Base-by-base conservation (phyloP, 164 flowering plant genomes). In the Brasenia schreberi region DNA sequence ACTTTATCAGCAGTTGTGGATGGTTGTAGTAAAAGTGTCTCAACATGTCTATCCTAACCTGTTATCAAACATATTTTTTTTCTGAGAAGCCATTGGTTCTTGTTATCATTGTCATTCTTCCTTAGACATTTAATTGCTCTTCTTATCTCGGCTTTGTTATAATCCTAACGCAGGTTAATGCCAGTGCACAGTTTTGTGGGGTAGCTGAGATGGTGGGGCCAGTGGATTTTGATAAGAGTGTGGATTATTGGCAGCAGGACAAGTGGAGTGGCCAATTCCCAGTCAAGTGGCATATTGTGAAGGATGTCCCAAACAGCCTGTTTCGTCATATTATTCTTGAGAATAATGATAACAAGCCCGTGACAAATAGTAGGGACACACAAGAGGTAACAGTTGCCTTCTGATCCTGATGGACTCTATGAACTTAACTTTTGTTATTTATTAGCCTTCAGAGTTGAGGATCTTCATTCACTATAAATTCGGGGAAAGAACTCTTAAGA, bases 211-310 rank as follows among this genome's bases (percentile, higher is more conserved):
- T 93, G 98, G 72, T 83, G 67, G 97, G 98, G 63, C 88, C 88
- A 23, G 95, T 93, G 23, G 97, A 93, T 74, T 93, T 93, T 76
- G 92, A 89, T 60, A 85, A 79, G 72, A 85, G 83, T 75, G 92
- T 89, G 58, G 88, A 87, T 68, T 90, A 87, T 77, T 93, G 98
- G 98, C 97, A 88, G 77, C 98, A 90, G 73, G 97, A 90, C 67
- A 85, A 88, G 73, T 93, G 98, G 98, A 90, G 84, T 70, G 98
- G 98, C 43, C 93, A 85, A 73, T 93, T 93, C 69, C 88, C 94
- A 64, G 96, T 93, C 59, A 82, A 84, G 76, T 93, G 98, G 98
- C 97, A 89, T 74, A 78, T 90, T 7, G 82, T 93, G 43, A 93
- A 93, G 78, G 98, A 93, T 76, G 88, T 93, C 1, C 98, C 97